Evolutionary conservation across 306 rosid species (phyloP), one percentile per base, ranked within the genome.

Genomic region (Pueraria montana): DNA sequence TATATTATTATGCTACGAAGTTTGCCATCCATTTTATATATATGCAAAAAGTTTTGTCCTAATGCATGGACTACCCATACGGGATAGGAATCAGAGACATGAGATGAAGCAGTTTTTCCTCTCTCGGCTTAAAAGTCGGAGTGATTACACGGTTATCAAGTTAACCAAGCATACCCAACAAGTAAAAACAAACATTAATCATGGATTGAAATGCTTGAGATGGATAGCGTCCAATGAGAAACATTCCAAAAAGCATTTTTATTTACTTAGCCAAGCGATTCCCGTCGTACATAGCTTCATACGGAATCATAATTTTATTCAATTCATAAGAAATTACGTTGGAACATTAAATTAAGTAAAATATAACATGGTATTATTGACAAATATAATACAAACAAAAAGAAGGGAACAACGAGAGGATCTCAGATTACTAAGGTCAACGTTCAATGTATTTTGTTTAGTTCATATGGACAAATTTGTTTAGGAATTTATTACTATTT

Each of bases 361-460:
- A 20, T 59, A 30, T 45, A 11, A 20, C 24, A 6, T 50, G 38
- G 14, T 36, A 66, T 49, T 32, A 21, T 64, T 50, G 85, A 74
- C 80, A 74, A 82, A 63, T 27, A 24, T 4, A 65, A 52, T 64
- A 64, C 68, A 52, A 74, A 55, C 85, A 80, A 61, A 80, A 53
- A 46, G 14, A 34, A 68, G 4, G 43, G 36, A 38, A 64, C 18
- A 82, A 74, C 80, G 36, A 61, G 20, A 43, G 23, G 20, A n/a
- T 64, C 62, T 52, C 23, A 52, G 13, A 48, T 30, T 63, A 45
- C 40, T 45, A 64, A 49, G 52, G 74, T 61, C 70, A 68, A 63
- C 26, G 38, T n/a, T 61, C 52, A 11, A 21, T 73, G 32, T 65
- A 64, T 10, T 64, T 36, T 56, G 73, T 61, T 72, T 34, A n/a